Evolutionary conservation across 116 monocot genomes (phyloP), one percentile per base, ranked within the genome.

Genomic region (Trichopus zeylanicus): DNA sequence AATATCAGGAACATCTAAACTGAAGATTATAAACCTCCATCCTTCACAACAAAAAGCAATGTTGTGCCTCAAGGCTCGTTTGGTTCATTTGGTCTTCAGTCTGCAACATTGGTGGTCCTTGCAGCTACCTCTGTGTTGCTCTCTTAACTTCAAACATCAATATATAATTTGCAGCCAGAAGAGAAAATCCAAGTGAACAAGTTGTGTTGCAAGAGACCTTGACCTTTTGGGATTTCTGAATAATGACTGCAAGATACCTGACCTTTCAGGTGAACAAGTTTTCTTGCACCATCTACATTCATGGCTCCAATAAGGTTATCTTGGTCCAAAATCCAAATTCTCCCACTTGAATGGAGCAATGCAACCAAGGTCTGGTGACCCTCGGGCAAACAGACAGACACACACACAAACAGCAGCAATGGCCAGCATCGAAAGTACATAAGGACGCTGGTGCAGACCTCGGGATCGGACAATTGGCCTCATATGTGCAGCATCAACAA

Each of bases 391-490:
- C 22, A 97, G 47, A 55, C 97, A 90, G 25, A 97, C 91, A 64
- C 97, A 97, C n/a, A 91, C 97, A 56, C 97, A 97, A 10, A 97
- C 97, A 0, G 87, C 97, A 24, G 91, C 97, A 49, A 97, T 87
- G 6, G 84, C 91, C n/a, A 97, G 81, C 73, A 97, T 77, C 1
- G 91, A 84, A 27, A 80, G 78, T 25, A 87, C 63, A 32, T 79
- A 87, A 0, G 97, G 97, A 5, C 79, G 73, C 4, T 35, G 60
- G 10, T 91, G 79, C 10, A 90, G 65, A 9, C 87, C 87, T 22
- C 63, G 68, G 2, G 61, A 26, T 4, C 59, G 79, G 18, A 51
- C 7, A 2, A 63, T 53, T 15, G 57, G 62, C 12, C 46, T 61
- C 11, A 60, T 48, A 25, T 46, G 22, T 27, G 51, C 53, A 3